A percentile compares a stretch with the other conserved stretches of the same genome.
These are phyloP conservation scores for Echites panduratus DNA, from an alignment of 257 asterid species.

Conservation along the genomic window DNA sequence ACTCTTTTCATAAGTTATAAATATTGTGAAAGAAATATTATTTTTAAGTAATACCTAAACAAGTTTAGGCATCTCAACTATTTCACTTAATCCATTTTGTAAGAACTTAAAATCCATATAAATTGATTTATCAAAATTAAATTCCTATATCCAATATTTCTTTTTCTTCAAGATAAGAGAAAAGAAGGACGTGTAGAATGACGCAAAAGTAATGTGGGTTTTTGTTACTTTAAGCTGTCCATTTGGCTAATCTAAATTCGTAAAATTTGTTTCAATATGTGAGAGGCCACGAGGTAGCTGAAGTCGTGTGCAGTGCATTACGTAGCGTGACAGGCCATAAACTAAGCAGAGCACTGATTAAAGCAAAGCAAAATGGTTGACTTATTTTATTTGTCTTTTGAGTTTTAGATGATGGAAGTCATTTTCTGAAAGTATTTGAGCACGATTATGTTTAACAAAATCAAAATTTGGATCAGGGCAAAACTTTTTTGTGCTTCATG, in stretches of 20 bases:
- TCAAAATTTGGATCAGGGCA: not conserved
- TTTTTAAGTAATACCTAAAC: too few species aligned
- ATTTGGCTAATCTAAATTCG: not conserved
- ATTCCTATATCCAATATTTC: too few species aligned
- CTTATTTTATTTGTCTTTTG: not conserved
- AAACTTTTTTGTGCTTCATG: not conserved
- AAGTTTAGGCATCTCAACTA: too few species aligned
- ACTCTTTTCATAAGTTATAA: too few species aligned
- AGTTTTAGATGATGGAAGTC: conserved; percentile 1
- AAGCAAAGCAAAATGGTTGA: not conserved
- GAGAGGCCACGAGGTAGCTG: not conserved
- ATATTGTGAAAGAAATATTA: too few species aligned
- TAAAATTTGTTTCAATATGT: not conserved
- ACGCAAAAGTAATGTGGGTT: not conserved
- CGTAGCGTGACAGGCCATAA: conserved; percentile 6
- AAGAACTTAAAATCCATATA: too few species aligned
- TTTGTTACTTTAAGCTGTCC: not conserved
- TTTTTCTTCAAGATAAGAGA: not conserved
- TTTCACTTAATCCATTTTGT: too few species aligned
- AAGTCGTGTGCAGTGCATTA: not conserved
- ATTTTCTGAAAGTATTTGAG: conserved; percentile 15
- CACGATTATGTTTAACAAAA: not conserved
- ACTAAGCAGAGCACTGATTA: not conserved
- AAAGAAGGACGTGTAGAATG: not conserved
- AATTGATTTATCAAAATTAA: too few species aligned